Evolutionary conservation across 192 early-diverging fungal genomes (phyloP), one percentile per base, ranked within the genome.

Genomic region (Backusella sp.): DNA sequence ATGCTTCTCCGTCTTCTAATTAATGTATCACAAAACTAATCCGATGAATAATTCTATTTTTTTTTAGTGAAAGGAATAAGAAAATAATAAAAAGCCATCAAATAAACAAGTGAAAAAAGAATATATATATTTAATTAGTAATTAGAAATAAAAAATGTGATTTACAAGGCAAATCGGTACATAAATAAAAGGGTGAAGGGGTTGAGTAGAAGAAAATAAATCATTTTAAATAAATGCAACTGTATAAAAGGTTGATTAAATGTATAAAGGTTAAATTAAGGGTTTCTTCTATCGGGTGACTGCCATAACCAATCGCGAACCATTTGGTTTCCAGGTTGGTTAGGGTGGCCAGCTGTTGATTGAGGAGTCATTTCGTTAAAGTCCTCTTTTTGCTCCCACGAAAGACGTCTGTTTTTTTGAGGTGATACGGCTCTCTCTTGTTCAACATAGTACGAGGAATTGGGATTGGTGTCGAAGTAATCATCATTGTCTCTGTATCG

Each of bases 11-110:
- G 56, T 26, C 9, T 62, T 62, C 56, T 62, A 28, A 62, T 62
- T 62, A 62, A 62, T 62, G 56, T 62, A 62, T 62, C 56, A 62
- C 56, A 62, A 28, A 28, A 62, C 9, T 14, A 62, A 28, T 28
- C 21, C 12, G 56, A 62, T 28, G 8, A 62, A 28, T 62, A 26
- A 62, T 84, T 98, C 94, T 90, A 94, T 96, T 89, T 98, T 62
- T 62, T 9, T 23, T 23, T 32, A 32, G 3, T 32, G 32, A 32
- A 62, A 14, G 17, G 56, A 62, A 62, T 14, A 28, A 14, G 26
- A 28, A 1, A 44, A 44, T 15, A 44, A 26, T 26, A 12, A 28
- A 62, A 19, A 15, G n/a, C 0, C 52, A 56, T n/a, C 52, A 21
- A 56, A 56, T 21, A 5, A 21, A 56, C 19, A 56, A n/a, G 21